Evolutionary conservation across 768 basidiomycete species (phyloP), one percentile per base, ranked within the genome.

Genomic region (Lentinus tigrinus): DNA sequence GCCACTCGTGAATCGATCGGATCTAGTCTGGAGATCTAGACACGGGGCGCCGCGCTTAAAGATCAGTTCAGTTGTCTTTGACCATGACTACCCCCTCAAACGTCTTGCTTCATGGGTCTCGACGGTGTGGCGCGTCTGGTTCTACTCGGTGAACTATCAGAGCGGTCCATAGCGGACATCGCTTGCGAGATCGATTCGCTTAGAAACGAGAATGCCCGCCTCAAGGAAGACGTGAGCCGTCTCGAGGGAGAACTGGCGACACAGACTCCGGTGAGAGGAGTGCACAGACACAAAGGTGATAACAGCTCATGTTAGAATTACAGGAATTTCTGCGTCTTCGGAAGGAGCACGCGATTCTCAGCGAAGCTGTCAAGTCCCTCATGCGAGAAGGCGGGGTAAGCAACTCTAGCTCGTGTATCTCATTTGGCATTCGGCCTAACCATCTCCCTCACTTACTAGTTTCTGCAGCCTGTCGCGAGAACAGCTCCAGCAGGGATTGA

Each of bases 361-460:
- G 40, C 3, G 50, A 14, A n/a, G 56, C 49, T 1, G 26, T 57
- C 11, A 44, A 51, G 24, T 48, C 26, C 21, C 28, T 57, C 10
- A 44, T 57, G 56, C 39, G 24, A 14, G 48, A 51, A 34, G 42
- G 26, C 31, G 48, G 49, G 2, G 56, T 57, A 24, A 36, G 44
- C 31, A 31, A 13, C 34, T 13, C 13, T 50, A 8, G 10, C 17
- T 21, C 16, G 9, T 34, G 27, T 21, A 17, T 13, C 28, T 13
- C 47, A 16, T 27, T 48, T 23, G 24, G 16, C 16, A 8, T 31
- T 27, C 1, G 14, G 3, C 19, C 16, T 21, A 11, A 51, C 21
- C 27, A 31, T 16, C n/a, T 13, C 17, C 27, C 9, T 23, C 19
- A 31, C 17, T 16, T n/a, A 28, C 28, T 27, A 54, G 23, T 46